phyloP scores from a whole-genome alignment of 371 early-diverging fungal genomes.

The Mucor piriformis region DNA sequence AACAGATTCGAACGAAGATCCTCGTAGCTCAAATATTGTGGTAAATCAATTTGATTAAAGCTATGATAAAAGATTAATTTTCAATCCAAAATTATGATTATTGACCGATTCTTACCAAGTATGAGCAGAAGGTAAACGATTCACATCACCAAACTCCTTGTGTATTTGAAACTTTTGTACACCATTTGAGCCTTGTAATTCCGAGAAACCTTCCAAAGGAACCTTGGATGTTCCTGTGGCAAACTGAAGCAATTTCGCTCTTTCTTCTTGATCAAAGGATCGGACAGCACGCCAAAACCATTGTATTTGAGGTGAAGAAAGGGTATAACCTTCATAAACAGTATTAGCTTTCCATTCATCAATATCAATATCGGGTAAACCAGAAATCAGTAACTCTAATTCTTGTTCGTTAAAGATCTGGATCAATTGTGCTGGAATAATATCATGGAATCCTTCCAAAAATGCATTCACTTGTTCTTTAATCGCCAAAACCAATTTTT shows the following conservation, averaged over 20 bases:
- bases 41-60: conserved; percentile 98
- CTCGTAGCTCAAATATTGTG: conserved; percentile 93
- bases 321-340: conserved; percentile 92
- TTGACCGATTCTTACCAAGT: conserved; percentile 80
- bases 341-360: conserved; percentile 99
- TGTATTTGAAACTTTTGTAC: conserved; percentile 99
- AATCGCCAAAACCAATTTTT: conserved; percentile 85
- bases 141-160: conserved; percentile 85
- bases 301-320: conserved; percentile 89
- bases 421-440: conserved; percentile 89
- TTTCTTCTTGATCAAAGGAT: conserved; percentile 94
- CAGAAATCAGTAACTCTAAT: conserved; percentile 97
- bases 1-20: conserved; percentile 79
- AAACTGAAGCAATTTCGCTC: conserved; percentile 98
- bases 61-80: conserved; percentile 42
- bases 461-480: conserved; percentile 94
- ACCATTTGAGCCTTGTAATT: conserved; percentile 93
- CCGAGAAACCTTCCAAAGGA: conserved; percentile 95
- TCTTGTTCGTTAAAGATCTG: conserved; percentile 98
- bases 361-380: conserved; percentile 97
- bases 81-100: not conserved
- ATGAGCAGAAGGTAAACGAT: conserved; percentile 95
- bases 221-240: conserved; percentile 98
- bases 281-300: conserved; percentile 99
- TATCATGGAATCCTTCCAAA: conserved; percentile 94